Percentiles rank a stretch among this genome's conserved stretches.
phyloP scores from a whole-genome alignment of 2,329 filamentous ascomycete species.

The Hymenoscyphus fructigenus region DNA sequence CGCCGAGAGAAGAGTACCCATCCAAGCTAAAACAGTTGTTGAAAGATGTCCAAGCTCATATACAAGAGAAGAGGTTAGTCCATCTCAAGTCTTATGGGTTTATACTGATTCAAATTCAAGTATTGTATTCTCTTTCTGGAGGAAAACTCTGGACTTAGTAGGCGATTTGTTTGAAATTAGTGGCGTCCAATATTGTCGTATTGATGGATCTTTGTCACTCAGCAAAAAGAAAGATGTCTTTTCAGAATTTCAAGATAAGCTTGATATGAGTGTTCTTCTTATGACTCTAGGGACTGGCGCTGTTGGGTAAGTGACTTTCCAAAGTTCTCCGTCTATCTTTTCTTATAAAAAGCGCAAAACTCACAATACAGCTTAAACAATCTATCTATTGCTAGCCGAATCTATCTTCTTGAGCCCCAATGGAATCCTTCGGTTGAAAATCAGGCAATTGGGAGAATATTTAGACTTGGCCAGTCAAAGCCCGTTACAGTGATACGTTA shows the following conservation, averaged over 20 bases:
- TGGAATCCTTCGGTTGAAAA: too few species aligned
- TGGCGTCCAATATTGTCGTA: conserved; percentile 18
- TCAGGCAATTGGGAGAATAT: too few species aligned
- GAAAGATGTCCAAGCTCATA: conserved; percentile 4
- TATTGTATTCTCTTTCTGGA: conserved; percentile 28
- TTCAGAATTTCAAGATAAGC: conserved; percentile 13
- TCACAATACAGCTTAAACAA: too few species aligned
- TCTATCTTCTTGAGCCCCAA: too few species aligned
- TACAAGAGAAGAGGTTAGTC: conserved; percentile 16
- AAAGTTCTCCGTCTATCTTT: too few species aligned
- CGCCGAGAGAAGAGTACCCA: conserved; percentile 15
- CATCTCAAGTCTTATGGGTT: conserved; percentile 16
- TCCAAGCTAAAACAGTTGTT: conserved; percentile 9
- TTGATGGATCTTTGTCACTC: conserved; percentile 20
- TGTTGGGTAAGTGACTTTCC: conserved; percentile 15
- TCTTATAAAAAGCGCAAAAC: too few species aligned
- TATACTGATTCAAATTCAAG: conserved; percentile 18
- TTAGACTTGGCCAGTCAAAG: too few species aligned
- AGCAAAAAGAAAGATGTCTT: conserved; percentile 14
- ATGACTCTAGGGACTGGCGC: conserved; percentile 27
- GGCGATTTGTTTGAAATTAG: conserved; percentile 9
- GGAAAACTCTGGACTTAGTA: conserved; percentile 23
- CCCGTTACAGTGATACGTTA: too few species aligned
- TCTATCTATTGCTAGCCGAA: too few species aligned
- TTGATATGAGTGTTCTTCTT: conserved; percentile 17